Evolutionary conservation across 2,329 filamentous ascomycete species (phyloP).

Genomic region (Teratosphaeria gauchensis): DNA sequence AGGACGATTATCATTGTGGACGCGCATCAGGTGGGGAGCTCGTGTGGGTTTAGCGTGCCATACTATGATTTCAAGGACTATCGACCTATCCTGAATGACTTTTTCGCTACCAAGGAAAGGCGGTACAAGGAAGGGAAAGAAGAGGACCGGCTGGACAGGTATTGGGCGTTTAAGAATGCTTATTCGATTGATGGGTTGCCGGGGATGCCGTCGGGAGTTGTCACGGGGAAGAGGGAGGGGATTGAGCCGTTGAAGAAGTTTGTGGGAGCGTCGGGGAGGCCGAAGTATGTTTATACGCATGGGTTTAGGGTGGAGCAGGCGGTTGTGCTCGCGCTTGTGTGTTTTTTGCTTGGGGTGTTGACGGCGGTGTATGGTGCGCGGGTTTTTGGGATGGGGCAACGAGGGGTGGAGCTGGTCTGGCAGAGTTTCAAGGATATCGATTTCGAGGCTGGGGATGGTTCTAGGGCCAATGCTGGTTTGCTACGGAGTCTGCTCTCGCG

Average conservation of each 20-base stretch:
- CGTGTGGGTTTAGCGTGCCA: constrained; percentile 36
- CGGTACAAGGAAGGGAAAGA: constrained; percentile 27
- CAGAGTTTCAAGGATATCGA: background rate
- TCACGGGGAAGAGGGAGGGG: constrained; percentile 26
- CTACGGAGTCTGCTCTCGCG: background rate
- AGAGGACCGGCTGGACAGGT: constrained; percentile 34
- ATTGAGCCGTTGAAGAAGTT: constrained; percentile 36
- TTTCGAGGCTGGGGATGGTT: background rate
- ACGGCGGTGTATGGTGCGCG: background rate
- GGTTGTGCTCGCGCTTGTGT: background rate
- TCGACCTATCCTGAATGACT: constrained; percentile 31
- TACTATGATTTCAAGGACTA: constrained; percentile 35
- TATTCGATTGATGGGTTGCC: constrained; percentile 36
- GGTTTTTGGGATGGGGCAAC: background rate
- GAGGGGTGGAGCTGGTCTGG: background rate
- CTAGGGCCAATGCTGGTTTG: background rate
- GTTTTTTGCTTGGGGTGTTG: background rate
- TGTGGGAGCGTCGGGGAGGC: constrained; percentile 28
- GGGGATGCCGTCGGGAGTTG: constrained; percentile 31
- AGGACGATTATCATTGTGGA: constrained; percentile 33
- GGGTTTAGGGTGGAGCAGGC: background rate
- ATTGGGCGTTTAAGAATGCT: constrained; percentile 38
- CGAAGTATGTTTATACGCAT: constrained; percentile 2
- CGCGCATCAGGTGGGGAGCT: constrained; percentile 34
- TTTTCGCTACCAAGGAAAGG: constrained; percentile 31